Percentiles rank a stretch among this genome's conserved stretches.
phyloP scores from a whole-genome alignment of 2,329 filamentous ascomycete species.

The Beauveria sp. region DNA sequence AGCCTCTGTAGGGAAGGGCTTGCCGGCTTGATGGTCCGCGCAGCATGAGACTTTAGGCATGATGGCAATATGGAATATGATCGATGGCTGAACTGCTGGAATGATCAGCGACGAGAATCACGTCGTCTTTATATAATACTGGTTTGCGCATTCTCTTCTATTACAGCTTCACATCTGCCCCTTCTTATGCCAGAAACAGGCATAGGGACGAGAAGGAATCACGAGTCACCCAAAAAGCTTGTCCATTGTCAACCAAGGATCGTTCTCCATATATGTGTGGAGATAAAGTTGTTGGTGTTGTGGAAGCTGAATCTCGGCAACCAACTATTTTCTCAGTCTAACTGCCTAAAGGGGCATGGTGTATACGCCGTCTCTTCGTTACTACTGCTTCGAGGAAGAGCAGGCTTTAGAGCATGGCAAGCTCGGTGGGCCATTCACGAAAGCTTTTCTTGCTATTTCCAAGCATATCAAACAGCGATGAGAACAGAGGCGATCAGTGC shows the following conservation, averaged over 20 bases:
- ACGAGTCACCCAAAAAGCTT: too few species aligned
- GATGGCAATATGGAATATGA: not conserved
- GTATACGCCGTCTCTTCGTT: not conserved
- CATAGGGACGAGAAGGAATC: not conserved
- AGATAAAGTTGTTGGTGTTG: not conserved
- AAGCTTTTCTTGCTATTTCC: too few species aligned
- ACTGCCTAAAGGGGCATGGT: conserved; percentile 1
- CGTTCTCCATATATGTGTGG: not conserved
- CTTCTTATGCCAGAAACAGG: not conserved
- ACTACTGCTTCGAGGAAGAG: too few species aligned
- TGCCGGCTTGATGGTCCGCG: conserved; percentile 2
- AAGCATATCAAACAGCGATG: too few species aligned
- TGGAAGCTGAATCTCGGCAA: not conserved
- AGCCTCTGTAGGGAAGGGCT: conserved; percentile 17
- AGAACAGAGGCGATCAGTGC: too few species aligned
- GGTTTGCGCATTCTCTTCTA: not conserved
- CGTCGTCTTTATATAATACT: not conserved
- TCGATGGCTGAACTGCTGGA: not conserved
- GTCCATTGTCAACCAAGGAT: not conserved
- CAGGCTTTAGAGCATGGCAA: too few species aligned
- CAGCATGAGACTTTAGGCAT: not conserved
- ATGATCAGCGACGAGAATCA: too few species aligned
- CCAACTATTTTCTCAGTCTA: conserved; percentile 1
- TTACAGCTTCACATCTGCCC: not conserved
- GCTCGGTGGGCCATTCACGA: too few species aligned